Evolutionary conservation across 73 alveolate species (phyloP), one percentile per base, ranked within the genome.

Genomic region (Uronychia binucleata): DNA sequence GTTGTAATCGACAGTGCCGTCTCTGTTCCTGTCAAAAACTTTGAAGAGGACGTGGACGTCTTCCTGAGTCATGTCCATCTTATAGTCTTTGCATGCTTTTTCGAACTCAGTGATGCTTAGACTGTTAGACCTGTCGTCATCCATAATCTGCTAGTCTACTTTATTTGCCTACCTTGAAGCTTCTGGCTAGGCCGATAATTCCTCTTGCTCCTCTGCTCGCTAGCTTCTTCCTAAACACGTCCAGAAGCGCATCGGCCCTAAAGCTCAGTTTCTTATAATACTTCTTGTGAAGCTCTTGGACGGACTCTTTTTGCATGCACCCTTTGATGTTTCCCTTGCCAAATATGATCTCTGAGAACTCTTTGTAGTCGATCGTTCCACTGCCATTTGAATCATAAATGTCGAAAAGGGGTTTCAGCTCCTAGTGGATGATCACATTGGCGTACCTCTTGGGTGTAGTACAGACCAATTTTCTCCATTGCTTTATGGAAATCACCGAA

Each of bases 381-480:
- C 88, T 87, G 31, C 90, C 85, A 46, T 92, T 91, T 1, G 86
- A 29, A 60, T 94, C 98, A 46, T 93, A 93, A 13, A 58, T 11
- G 34, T 86, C 60, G 85, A 92, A 92, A 46, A 92, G 86, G 30
- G 90, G 91, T 29, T 35, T 77, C 28, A 88, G 33, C 32, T 85
- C 90, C 83, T 60, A 26, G 34, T 1, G 32, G 29, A 30, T 8
- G 26, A 28, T 30, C 8, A 30, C 75, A 75, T 30, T 28, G 31
- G 26, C 57, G 27, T 32, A 59, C 83, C 26, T 83, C 84, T 28
- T 60, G 79, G 79, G 87, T 78, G 77, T 91, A 91, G 83, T 91
- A 82, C 31, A 96, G 90, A 30, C 99, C 99, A 46, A 96, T 95
- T 86, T 96, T 96, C 85, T 90, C 97, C 82, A 96, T 67, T 35